Conservation (phyloP, 108 stramenopile species). For the Ochromonas danica region DNA sequence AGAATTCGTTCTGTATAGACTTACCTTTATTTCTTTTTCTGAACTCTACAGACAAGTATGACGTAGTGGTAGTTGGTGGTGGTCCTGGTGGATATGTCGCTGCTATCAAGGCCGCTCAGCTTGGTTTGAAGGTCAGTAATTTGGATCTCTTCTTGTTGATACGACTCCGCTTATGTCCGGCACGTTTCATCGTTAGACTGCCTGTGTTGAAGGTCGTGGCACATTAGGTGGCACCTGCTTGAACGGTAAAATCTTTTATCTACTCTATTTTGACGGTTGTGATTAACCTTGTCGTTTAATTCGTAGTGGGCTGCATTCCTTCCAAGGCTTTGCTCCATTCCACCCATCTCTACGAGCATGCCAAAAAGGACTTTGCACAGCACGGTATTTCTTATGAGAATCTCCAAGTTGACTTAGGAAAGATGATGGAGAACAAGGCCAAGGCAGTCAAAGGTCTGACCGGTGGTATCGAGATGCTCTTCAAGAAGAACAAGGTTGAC, state of each 20-base stretch:
- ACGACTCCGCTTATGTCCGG: neutral
- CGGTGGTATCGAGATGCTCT: slow-evolving; percentile 94
- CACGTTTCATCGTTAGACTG: slow-evolving; percentile 63
- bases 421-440: slow-evolving; percentile 85
- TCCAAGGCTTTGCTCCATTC: slow-evolving; percentile 93
- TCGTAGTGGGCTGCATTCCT: slow-evolving; percentile 99
- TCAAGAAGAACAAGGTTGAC: slow-evolving; percentile 97
- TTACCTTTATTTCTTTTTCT: too few species aligned
- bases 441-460: slow-evolving; percentile 91
- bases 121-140: slow-evolving; percentile 74
- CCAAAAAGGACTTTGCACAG: slow-evolving; percentile 84
- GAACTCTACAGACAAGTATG: slow-evolving; percentile 48
- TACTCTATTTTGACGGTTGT: too few species aligned
- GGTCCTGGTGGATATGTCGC: slow-evolving; percentile 99
- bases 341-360: slow-evolving; percentile 92
- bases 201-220: slow-evolving; percentile 96
- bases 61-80: slow-evolving; percentile 74
- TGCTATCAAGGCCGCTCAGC: slow-evolving; percentile 96
- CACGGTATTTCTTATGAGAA: slow-evolving; percentile 85
- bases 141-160: neutral
- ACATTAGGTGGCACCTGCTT: slow-evolving; percentile 87
- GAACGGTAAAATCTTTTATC: too few species aligned
- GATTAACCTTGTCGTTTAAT: too few species aligned
- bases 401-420: slow-evolving; percentile 75
- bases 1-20: too few species aligned